A percentile compares a stretch with the other conserved stretches of the same genome.
phyloP scores from a whole-genome alignment of 2,329 filamentous ascomycete species.

The Penicillium psychrosexuale region DNA sequence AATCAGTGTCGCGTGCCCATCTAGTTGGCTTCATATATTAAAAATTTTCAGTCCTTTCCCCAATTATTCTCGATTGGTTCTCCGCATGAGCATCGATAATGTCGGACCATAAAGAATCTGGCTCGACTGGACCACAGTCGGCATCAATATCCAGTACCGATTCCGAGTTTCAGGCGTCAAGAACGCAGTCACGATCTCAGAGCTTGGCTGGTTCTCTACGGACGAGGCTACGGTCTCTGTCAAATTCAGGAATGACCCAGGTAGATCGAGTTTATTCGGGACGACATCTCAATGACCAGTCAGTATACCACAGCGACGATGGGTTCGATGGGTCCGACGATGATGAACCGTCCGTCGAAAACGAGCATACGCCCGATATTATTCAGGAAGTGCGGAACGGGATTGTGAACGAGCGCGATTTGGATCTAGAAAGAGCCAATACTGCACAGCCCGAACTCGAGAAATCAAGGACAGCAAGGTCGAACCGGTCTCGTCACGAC shows the following conservation, averaged over 20 bases:
- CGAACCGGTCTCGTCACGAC: constrained; percentile 21
- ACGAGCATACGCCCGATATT: constrained; percentile 13
- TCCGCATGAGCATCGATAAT: constrained; percentile 5
- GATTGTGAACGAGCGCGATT: constrained; percentile 27
- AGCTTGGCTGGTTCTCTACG: constrained; percentile 1
- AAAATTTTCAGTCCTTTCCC: too few species aligned
- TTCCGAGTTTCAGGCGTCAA: constrained; percentile 9
- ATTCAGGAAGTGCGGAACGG: constrained; percentile 25
- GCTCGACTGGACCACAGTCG: constrained; percentile 12
- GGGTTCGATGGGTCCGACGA: constrained; percentile 16
- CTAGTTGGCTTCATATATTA: neutral
- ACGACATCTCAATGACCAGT: constrained; percentile 35
- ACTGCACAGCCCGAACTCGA: constrained; percentile 18
- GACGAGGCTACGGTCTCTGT: constrained; percentile 16
- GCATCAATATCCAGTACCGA: constrained; percentile 18
- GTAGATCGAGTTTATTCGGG: constrained; percentile 31
- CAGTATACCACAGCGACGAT: constrained; percentile 30
- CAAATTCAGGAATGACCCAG: constrained; percentile 10
- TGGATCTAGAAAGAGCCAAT: constrained; percentile 26
- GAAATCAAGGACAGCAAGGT: constrained; percentile 23
- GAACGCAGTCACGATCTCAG: constrained; percentile 2
- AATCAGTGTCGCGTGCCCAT: neutral
- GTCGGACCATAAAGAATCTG: constrained; percentile 7
- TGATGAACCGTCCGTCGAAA: neutral
- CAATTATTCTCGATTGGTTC: neutral